Evolutionary conservation across 805 yeast species (phyloP).

Genomic region (Candida maltosa): DNA sequence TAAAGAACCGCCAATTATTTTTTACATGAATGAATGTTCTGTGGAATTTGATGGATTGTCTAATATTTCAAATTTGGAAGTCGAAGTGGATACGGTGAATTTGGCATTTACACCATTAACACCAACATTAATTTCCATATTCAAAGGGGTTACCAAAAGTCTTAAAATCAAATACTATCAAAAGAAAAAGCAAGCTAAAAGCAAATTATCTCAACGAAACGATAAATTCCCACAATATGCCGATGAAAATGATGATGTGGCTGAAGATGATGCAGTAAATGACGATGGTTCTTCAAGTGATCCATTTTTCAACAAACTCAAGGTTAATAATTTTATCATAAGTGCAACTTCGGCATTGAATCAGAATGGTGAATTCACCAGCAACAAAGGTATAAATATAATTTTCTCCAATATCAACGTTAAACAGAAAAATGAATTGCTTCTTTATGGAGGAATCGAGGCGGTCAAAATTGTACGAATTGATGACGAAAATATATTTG

Average conservation of each 20-base stretch:
- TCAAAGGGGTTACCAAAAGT: slow-evolving; percentile 35
- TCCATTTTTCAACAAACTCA: slow-evolving; percentile 35
- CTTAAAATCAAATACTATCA: slow-evolving; percentile 31
- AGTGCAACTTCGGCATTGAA: slow-evolving; percentile 47
- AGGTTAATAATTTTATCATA: slow-evolving; percentile 32
- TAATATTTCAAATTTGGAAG: slow-evolving; percentile 27
- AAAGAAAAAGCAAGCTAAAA: slow-evolving; percentile 14
- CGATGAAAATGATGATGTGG: slow-evolving; percentile 12
- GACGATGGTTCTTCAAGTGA: slow-evolving; percentile 10
- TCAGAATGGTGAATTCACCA: slow-evolving; percentile 37
- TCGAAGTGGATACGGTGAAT: slow-evolving; percentile 39
- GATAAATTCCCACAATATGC: slow-evolving; percentile 26
- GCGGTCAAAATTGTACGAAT: slow-evolving; percentile 22
- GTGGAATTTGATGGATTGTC: slow-evolving; percentile 48
- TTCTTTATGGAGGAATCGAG: slow-evolving; percentile 49
- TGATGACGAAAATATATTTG: slow-evolving; percentile 13
- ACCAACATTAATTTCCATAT: slow-evolving; percentile 31
- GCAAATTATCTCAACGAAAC: slow-evolving; percentile 3
- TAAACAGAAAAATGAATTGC: slow-evolving; percentile 39
- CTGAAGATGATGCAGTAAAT: slow-evolving; percentile 9
- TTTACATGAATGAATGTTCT: slow-evolving; percentile 32
- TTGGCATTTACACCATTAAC: slow-evolving; percentile 44
- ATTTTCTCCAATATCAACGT: slow-evolving; percentile 28
- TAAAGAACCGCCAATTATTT: slow-evolving; percentile 18
- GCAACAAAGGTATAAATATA: slow-evolving; percentile 24